phyloP scores from a whole-genome alignment of 1,139 yeast genomes.

The Lodderomyces orthopsilosis region DNA sequence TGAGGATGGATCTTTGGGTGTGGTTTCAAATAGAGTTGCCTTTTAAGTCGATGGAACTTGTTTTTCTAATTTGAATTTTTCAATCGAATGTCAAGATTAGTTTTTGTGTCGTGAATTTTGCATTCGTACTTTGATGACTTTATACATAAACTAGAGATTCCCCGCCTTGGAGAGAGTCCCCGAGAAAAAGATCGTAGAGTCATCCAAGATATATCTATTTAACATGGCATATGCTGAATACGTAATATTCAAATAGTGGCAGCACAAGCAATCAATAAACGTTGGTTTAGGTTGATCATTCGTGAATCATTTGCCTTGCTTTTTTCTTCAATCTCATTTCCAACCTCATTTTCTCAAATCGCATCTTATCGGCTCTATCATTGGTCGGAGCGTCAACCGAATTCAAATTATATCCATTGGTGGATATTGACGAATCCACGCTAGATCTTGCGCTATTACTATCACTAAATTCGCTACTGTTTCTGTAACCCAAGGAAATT shows the following conservation, averaged over 20 bases:
- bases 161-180: too few species aligned
- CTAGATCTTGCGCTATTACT: conserved; percentile 14
- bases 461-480: conserved; percentile 17
- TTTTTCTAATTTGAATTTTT: conserved; percentile 2
- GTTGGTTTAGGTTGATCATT: not conserved
- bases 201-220: too few species aligned
- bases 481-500: conserved; percentile 30
- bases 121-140: too few species aligned
- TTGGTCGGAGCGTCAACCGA: not conserved
- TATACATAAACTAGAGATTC: too few species aligned
- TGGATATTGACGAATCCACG: conserved; percentile 4
- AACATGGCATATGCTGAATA: too few species aligned
- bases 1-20: too few species aligned
- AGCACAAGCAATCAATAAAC: too few species aligned
- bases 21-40: too few species aligned
- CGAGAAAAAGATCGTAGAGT: too few species aligned
- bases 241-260: too few species aligned
- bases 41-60: too few species aligned
- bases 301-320: conserved; percentile 36
- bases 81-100: not conserved
- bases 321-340: conserved; percentile 47
- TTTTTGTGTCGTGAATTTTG: not conserved
- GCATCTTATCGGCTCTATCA: conserved; percentile 31
- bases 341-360: conserved; percentile 41
- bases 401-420: conserved; percentile 6